Conservation (phyloP, 148 eudicot species). For the Polygonum maritimum region DNA sequence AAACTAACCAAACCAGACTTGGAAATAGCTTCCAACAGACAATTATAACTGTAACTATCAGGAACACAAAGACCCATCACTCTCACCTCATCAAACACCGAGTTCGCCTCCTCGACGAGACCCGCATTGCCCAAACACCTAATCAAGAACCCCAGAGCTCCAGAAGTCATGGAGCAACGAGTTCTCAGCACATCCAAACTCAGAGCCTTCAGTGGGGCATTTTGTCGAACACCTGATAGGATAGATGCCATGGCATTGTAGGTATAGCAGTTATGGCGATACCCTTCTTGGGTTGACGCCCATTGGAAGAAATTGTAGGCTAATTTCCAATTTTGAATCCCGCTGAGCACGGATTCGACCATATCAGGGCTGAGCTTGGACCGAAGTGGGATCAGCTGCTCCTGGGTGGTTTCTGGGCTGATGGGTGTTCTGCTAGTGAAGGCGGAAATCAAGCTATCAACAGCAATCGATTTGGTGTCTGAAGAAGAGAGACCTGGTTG, state of each 20-base stretch:
- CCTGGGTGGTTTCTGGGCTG: constrained; percentile 13
- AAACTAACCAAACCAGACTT: constrained; percentile 30
- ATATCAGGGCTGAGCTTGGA: constrained; percentile 38
- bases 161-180: constrained; percentile 42
- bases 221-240: constrained; percentile 79
- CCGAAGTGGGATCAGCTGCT: constrained; percentile 30
- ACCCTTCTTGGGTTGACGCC: constrained; percentile 57
- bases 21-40: constrained; percentile 58
- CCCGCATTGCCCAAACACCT: constrained; percentile 66
- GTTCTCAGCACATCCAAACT: constrained; percentile 23
- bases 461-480: constrained; percentile 13
- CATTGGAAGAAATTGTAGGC: constrained; percentile 55
- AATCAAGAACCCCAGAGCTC: constrained; percentile 59
- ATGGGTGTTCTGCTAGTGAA: constrained; percentile 31
- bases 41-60: constrained; percentile 53
- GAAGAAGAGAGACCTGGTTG: constrained; percentile 6
- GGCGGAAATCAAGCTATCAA: constrained; percentile 30
- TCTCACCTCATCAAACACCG: constrained; percentile 53
- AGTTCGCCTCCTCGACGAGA: constrained; percentile 51
- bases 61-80: constrained; percentile 42
- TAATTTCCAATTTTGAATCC: constrained; percentile 41
- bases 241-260: constrained; percentile 64
- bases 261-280: constrained; percentile 53
- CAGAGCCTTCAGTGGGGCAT: constrained; percentile 46
- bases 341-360: constrained; percentile 46